Base-by-base conservation (phyloP, 371 early-diverging fungal genomes). In the Saksenaea oblongispora region DNA sequence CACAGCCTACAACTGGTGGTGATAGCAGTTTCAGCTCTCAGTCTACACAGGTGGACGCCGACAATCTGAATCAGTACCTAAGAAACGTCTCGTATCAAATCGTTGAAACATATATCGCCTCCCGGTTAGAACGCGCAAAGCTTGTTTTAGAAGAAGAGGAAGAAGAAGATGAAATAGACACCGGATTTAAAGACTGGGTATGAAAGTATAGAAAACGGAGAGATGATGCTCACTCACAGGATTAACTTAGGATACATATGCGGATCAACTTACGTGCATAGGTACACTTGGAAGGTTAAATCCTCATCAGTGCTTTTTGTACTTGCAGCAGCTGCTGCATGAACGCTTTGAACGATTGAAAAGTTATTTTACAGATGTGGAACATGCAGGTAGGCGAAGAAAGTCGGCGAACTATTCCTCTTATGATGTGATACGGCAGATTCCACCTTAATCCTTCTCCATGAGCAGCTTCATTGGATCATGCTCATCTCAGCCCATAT, bases 381-480 rank as follows among this genome's bases (percentile, higher is more conserved):
- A 37, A 24, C 34, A 47, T 34, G 11, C 37, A 39, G 39, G 39
- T 39, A 39, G 2, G 11, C 11, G n/a, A n/a, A 39, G 39, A 39
- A 11, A 39, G 11, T 2, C 39, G 3, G n/a, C 1, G 39, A 39
- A 39, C 2, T 3, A 39, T 39, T 5, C n/a, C 2, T n/a, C 51
- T 37, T 18, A 36, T 42, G 37, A 39, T 7, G 28, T 36, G 28
- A 71, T 26, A 28, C 5, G 13, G 24, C 71, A 58, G 81, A 75
- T 22, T 66, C 72, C 22, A 54, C 72, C 5, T 59, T 84, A 26
- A 63, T 68, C 3, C 62, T 71, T 34, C 56, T 90, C 22, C 82
- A 86, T 41, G 93, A 93, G 61, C 87, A 88, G 27, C 41, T 89
- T 14, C 91, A 93, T 75, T 93, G 93, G 93, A 71, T 91, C 4